Percentiles rank a stretch among this genome's conserved stretches.
Conservation (phyloP, 345 rosid species). For the Geranium rotundifolium region DNA sequence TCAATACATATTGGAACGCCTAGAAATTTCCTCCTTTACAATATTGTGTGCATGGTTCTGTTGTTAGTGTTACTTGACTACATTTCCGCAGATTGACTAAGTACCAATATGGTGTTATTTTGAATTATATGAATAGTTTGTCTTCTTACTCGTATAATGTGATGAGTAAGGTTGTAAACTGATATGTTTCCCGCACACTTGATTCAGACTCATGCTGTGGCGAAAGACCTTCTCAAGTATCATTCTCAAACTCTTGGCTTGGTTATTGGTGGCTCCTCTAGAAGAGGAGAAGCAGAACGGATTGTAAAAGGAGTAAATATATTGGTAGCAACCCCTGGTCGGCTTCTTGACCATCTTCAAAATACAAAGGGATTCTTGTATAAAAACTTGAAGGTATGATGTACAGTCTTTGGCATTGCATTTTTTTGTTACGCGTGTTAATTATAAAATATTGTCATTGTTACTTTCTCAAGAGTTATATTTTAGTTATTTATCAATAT, state of each 20-base stretch:
- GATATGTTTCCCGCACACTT: not conserved
- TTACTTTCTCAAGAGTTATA: not conserved
- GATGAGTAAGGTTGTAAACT: not conserved
- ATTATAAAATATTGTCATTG: not conserved
- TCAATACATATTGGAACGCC: too few species aligned
- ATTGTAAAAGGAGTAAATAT: conserved; percentile 74
- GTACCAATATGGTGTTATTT: not conserved
- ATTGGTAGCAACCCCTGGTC: conserved; percentile 93
- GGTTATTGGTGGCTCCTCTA: conserved; percentile 85
- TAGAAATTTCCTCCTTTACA: too few species aligned
- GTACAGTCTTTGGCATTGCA: not conserved
- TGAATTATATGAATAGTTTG: not conserved
- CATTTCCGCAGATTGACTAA: not conserved
- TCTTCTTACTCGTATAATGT: too few species aligned
- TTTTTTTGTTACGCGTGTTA: not conserved
- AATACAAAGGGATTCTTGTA: conserved; percentile 75
- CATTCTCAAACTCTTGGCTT: conserved; percentile 78
- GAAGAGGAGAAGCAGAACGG: conserved; percentile 78
- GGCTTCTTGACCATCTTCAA: conserved; percentile 94
- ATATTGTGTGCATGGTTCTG: not conserved
- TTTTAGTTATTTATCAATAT: too few species aligned
- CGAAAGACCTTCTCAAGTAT: conserved; percentile 77
- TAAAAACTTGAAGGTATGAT: conserved; percentile 71
- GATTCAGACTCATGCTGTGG: conserved; percentile 78
- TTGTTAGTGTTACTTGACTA: not conserved